Conservation (phyloP, 768 basidiomycete genomes). For the Naematelia encephala region DNA sequence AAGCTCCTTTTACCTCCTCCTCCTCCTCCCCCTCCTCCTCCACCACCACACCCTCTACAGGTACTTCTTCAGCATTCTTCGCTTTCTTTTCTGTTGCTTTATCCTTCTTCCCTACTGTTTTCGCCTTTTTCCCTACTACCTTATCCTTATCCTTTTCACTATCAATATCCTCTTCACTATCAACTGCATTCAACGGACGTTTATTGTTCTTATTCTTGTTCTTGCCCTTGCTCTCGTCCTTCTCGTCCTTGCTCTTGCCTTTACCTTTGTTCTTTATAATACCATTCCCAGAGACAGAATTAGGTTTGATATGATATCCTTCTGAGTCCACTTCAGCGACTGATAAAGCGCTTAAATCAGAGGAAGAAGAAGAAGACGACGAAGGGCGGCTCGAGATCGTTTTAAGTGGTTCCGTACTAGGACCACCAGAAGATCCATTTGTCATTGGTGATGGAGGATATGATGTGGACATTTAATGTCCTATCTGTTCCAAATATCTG, state of each 20-base stretch:
- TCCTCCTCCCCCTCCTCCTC: neutral
- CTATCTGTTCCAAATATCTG: too few species aligned
- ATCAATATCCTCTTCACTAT: neutral
- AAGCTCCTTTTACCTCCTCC: conserved; percentile 7
- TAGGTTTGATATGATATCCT: too few species aligned
- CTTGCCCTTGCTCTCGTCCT: too few species aligned
- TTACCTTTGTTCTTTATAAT: too few species aligned
- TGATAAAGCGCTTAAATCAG: neutral
- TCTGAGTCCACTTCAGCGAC: neutral
- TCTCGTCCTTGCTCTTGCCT: too few species aligned
- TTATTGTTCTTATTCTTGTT: neutral
- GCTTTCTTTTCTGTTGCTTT: neutral
- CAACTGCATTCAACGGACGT: neutral
- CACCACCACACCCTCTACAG: neutral
- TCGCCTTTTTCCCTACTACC: too few species aligned
- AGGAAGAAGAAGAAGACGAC: neutral
- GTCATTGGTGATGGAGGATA: neutral
- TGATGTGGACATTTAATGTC: neutral
- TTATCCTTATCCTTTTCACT: too few species aligned
- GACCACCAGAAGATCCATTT: neutral
- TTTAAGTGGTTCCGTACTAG: neutral
- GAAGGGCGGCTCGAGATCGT: neutral
- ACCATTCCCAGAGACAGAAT: too few species aligned
- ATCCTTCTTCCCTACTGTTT: too few species aligned
- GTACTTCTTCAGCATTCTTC: neutral